These are phyloP conservation scores for Acanthamoeba divionensis DNA, from an alignment of 208 protist genomes.

Conservation along the genomic window DNA sequence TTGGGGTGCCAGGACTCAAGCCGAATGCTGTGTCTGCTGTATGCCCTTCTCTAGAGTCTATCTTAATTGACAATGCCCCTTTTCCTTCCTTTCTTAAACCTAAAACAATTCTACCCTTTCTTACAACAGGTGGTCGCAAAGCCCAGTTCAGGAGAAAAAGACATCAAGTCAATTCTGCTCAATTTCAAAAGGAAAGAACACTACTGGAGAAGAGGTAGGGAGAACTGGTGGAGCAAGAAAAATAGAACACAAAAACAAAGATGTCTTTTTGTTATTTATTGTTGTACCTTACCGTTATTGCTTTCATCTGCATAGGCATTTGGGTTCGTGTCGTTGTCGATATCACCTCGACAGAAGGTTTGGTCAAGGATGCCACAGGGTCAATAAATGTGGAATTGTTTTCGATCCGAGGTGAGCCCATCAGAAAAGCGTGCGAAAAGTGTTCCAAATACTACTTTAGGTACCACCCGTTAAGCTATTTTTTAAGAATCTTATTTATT, in stretches of 20 bases:
- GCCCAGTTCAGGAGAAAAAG: neutral
- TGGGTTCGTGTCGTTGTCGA: neutral
- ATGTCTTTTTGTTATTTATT: too few relatives aligned
- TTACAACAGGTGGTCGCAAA: neutral
- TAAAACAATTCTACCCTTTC: too few relatives aligned
- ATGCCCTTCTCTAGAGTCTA: too few relatives aligned
- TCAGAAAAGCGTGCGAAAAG: neutral
- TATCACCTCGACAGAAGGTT: neutral
- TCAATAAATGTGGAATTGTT: neutral
- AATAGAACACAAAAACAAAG: too few relatives aligned
- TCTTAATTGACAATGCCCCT: too few relatives aligned
- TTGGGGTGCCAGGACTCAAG: neutral
- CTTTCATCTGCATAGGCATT: too few relatives aligned
- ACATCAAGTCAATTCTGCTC: neutral
- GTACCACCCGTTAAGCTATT: too few relatives aligned
- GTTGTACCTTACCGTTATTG: too few relatives aligned
- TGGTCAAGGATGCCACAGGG: neutral
- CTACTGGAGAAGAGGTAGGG: neutral
- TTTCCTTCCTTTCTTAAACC: too few relatives aligned
- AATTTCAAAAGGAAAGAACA: neutral
- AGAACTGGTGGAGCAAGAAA: too few relatives aligned
- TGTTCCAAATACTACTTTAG: conserved; percentile 7
- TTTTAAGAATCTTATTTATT: too few relatives aligned
- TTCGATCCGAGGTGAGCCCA: neutral
- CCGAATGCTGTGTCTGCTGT: too few relatives aligned